A percentile compares a stretch with the other conserved stretches of the same genome.
phyloP scores from a whole-genome alignment of 2,329 filamentous ascomycete species.

The Colletotrichum eremochloae region DNA sequence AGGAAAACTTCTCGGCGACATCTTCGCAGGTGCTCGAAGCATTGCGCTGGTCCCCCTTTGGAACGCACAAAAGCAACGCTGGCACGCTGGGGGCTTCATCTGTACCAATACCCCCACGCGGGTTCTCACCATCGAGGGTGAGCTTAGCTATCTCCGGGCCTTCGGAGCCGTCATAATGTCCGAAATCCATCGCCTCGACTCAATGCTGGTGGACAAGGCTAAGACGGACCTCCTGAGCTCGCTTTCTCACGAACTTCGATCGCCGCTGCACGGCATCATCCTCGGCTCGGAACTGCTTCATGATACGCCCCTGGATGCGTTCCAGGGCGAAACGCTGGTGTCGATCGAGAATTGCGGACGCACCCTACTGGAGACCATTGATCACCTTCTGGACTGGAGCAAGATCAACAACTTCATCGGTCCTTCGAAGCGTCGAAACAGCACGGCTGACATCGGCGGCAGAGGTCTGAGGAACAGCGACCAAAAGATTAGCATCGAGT shows the following conservation, averaged over 20 bases:
- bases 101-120: conserved; percentile 61
- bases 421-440: not conserved
- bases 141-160: conserved; percentile 64
- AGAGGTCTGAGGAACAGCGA: conserved; percentile 30
- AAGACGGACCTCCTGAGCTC: conserved; percentile 72
- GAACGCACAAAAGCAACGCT: conserved; percentile 60
- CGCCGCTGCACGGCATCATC: conserved; percentile 71
- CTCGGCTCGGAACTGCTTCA: conserved; percentile 66
- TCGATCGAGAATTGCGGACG: conserved; percentile 60
- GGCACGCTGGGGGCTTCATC: conserved; percentile 63
- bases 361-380: conserved; percentile 62
- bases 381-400: conserved; percentile 61
- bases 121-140: conserved; percentile 60
- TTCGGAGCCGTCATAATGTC: conserved; percentile 69
- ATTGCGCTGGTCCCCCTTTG: conserved; percentile 63
- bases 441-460: conserved; percentile 35
- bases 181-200: conserved; percentile 63
- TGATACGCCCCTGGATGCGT: conserved; percentile 61
- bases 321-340: conserved; percentile 58
- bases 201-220: conserved; percentile 56
- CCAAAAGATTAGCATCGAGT: conserved; percentile 25
- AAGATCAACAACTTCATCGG: conserved; percentile 54
- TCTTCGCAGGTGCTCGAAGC: conserved; percentile 60
- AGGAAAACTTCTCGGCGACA: conserved; percentile 48
- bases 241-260: conserved; percentile 72